Evolutionary conservation across 2,329 filamentous ascomycete species (phyloP).

Genomic region (Apiospora aurea): DNA sequence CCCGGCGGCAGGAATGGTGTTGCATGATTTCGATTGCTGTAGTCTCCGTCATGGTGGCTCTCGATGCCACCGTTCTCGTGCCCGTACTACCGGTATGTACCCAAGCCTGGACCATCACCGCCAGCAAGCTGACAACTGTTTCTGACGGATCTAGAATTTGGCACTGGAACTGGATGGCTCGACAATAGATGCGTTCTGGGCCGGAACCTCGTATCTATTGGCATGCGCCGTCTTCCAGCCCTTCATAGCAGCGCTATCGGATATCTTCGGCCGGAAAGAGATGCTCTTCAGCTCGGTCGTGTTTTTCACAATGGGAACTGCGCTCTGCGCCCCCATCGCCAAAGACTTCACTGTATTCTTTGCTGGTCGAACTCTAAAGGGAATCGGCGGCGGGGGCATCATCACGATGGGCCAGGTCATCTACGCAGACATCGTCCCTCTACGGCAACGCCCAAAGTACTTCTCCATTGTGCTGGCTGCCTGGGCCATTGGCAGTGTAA

Average conservation of each 20-base stretch:
- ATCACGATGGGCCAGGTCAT: constrained; percentile 29
- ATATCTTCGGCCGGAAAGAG: constrained; percentile 56
- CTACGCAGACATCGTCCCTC: constrained; percentile 30
- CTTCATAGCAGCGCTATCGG: constrained; percentile 49
- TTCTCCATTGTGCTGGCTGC: constrained; percentile 25
- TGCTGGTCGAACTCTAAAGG: constrained; percentile 27
- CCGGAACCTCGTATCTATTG: constrained; percentile 56
- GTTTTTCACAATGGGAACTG: constrained; percentile 51
- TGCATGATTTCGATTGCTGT: constrained; percentile 50
- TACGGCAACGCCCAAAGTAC: constrained; percentile 33
- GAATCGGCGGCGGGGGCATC: constrained; percentile 30
- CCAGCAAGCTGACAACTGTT: background rate
- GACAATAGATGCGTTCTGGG: constrained; percentile 54
- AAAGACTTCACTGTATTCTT: constrained; percentile 26
- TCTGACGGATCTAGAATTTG: constrained; percentile 37
- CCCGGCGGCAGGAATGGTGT: constrained; percentile 47
- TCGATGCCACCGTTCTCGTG: constrained; percentile 56
- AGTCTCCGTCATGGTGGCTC: constrained; percentile 55
- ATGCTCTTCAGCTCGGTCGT: constrained; percentile 50
- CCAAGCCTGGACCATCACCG: background rate
- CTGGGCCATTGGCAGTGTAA: constrained; percentile 31
- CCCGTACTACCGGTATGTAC: constrained; percentile 50
- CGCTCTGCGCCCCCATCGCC: constrained; percentile 23
- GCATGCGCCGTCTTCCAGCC: constrained; percentile 51
- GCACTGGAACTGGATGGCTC: constrained; percentile 43